These are phyloP conservation scores for Pterocarpus santalinus DNA, from an alignment of 306 rosid species.

Conservation along the genomic window DNA sequence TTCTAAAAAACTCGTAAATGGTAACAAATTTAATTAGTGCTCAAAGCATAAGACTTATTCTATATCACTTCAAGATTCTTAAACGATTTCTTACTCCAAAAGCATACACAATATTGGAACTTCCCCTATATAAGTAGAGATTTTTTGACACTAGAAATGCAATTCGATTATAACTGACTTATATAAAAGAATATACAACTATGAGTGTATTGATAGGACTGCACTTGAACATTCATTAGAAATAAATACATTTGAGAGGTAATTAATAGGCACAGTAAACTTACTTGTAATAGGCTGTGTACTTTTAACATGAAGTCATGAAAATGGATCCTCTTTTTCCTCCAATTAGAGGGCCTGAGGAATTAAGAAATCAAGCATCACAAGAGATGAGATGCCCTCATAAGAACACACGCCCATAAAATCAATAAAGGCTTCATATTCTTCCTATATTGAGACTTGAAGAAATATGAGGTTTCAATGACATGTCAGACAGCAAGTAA, in stretches of 20 bases:
- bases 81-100: constrained; percentile 26
- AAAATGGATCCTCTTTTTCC: constrained; percentile 94
- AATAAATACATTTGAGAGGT: constrained; percentile 19
- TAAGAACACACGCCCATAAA: constrained; percentile 37
- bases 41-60: constrained; percentile 26
- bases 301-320: constrained; percentile 96
- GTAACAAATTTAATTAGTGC: constrained; percentile 31
- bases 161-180: constrained; percentile 20
- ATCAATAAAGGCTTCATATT: constrained; percentile 34
- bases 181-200: not conserved
- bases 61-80: not conserved
- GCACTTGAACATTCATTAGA: not conserved
- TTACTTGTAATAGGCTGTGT: constrained; percentile 91
- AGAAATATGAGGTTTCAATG: constrained; percentile 37
- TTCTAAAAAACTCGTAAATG: not conserved
- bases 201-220: constrained; percentile 13
- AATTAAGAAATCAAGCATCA: constrained; percentile 38
- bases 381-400: constrained; percentile 38
- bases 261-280: constrained; percentile 44
- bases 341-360: constrained; percentile 83
- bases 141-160: constrained; percentile 10
- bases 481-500: constrained; percentile 16
- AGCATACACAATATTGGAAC: constrained; percentile 28
- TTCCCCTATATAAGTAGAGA: constrained; percentile 1
- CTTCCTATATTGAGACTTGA: constrained; percentile 15